phyloP scores from a whole-genome alignment of 352 stramenopile species.

The Phytophthora sansomeana region DNA sequence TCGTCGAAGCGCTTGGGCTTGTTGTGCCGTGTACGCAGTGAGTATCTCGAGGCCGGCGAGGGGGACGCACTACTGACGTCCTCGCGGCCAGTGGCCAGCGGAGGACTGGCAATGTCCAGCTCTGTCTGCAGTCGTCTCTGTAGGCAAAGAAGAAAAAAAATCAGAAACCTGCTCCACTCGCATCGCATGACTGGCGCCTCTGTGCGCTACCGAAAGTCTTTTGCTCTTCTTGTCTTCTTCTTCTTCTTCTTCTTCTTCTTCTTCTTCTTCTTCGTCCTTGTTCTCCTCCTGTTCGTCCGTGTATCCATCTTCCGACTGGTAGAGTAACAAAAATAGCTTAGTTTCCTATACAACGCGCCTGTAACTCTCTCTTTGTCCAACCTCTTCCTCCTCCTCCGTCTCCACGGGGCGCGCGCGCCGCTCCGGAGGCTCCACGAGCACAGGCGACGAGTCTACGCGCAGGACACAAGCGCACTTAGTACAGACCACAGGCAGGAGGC shows the following conservation, averaged over 20 bases:
- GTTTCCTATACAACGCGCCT: background rate
- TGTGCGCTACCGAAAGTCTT: slow-evolving; percentile 21
- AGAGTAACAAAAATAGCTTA: background rate
- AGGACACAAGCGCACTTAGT: background rate
- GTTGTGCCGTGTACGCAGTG: slow-evolving; percentile 57
- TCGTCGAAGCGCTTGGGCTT: slow-evolving; percentile 74
- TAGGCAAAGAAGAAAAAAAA: background rate
- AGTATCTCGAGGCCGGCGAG: slow-evolving; percentile 45
- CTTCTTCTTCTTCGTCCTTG: slow-evolving; percentile 27
- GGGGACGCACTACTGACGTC: slow-evolving; percentile 28
- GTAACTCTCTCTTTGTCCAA: background rate
- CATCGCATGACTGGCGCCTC: too few relatives aligned
- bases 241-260: too few relatives aligned
- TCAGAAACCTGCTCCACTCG: too few relatives aligned
- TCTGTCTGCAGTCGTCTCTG: slow-evolving; percentile 35
- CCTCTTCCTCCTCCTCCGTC: slow-evolving; percentile 28
- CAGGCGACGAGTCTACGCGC: slow-evolving; percentile 37
- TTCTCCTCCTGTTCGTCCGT: slow-evolving; percentile 35
- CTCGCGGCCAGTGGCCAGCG: slow-evolving; percentile 5
- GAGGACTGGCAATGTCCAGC: slow-evolving; percentile 21
- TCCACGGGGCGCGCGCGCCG: slow-evolving; percentile 21
- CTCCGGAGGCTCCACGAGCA: slow-evolving; percentile 21
- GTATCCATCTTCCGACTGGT: slow-evolving; percentile 32
- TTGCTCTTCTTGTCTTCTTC: slow-evolving; percentile 11
- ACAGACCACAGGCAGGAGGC: background rate